Conservation (phyloP, 345 rosid genomes). For the Eucalyptus tenuipes region DNA sequence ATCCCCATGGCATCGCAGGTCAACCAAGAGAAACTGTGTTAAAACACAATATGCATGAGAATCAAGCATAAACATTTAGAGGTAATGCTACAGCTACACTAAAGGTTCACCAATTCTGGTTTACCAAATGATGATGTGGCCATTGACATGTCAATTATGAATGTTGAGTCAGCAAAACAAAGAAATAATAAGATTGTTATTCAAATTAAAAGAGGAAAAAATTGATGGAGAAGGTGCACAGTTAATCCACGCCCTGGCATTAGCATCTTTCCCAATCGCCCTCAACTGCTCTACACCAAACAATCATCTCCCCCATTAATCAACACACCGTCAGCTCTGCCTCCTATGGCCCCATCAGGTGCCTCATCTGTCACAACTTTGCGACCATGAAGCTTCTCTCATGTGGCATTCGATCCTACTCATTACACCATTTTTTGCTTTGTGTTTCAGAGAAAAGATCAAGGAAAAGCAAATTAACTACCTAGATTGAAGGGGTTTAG, state of each 20-base stretch:
- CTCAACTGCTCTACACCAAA: neutral
- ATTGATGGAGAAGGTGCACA: neutral
- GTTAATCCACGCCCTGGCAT: neutral
- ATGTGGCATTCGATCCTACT: neutral
- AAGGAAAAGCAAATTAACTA: neutral
- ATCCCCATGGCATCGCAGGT: slow-evolving; percentile 95
- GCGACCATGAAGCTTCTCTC: neutral
- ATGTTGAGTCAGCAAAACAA: neutral
- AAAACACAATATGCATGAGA: neutral
- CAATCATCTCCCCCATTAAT: neutral
- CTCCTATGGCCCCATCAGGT: neutral
- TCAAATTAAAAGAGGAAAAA: neutral
- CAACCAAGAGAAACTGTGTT: slow-evolving; percentile 78
- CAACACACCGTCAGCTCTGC: neutral
- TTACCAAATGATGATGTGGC: neutral
- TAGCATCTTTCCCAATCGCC: neutral
- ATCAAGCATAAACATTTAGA: neutral
- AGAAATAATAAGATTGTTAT: neutral
- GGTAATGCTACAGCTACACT: neutral
- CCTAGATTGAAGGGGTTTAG: neutral
- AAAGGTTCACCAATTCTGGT: neutral
- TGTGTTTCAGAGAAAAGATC: neutral
- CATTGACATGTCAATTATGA: neutral
- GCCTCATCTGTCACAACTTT: neutral
- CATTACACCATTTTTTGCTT: neutral